A percentile compares a stretch with the other conserved stretches of the same genome.
These are phyloP conservation scores for Pleurotus citrinopileatus DNA, from an alignment of 768 basidiomycete species.

Conservation along the genomic window DNA sequence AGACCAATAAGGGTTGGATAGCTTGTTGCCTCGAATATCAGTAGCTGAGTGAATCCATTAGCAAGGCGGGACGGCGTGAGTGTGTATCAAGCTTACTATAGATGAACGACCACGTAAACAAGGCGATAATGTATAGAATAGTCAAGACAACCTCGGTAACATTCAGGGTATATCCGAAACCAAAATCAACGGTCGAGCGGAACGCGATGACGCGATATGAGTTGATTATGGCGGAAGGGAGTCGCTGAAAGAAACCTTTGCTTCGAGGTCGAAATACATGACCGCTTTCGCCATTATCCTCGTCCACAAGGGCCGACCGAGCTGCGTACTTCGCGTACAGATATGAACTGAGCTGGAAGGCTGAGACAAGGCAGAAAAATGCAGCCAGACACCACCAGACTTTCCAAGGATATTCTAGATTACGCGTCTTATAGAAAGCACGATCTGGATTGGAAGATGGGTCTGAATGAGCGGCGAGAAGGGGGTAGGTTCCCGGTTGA, in stretches of 20 bases:
- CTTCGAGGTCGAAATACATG: background rate
- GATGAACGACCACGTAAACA: slow-evolving; percentile 9
- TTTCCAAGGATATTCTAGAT: slow-evolving; percentile 3
- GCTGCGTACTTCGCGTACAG: background rate
- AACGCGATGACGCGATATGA: slow-evolving; percentile 18
- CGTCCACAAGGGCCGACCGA: background rate
- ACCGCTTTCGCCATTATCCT: background rate
- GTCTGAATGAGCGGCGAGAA: too few relatives aligned
- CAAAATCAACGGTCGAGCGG: slow-evolving; percentile 23
- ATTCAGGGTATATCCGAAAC: slow-evolving; percentile 28
- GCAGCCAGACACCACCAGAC: slow-evolving; percentile 6
- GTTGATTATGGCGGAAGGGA: slow-evolving; percentile 15
- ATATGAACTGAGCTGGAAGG: slow-evolving; percentile 1
- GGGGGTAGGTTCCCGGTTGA: background rate
- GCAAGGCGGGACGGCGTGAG: background rate
- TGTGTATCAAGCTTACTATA: background rate
- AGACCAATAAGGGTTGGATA: slow-evolving; percentile 9
- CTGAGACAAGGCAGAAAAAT: background rate
- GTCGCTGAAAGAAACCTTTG: slow-evolving; percentile 1
- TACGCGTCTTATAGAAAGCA: background rate
- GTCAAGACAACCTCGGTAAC: slow-evolving; percentile 21
- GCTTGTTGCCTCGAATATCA: slow-evolving; percentile 1
- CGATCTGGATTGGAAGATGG: background rate
- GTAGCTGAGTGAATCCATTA: slow-evolving; percentile 7
- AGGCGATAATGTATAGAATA: background rate